Base-by-base conservation (phyloP, 129 eudicot species). In the Artemisia argyi region DNA sequence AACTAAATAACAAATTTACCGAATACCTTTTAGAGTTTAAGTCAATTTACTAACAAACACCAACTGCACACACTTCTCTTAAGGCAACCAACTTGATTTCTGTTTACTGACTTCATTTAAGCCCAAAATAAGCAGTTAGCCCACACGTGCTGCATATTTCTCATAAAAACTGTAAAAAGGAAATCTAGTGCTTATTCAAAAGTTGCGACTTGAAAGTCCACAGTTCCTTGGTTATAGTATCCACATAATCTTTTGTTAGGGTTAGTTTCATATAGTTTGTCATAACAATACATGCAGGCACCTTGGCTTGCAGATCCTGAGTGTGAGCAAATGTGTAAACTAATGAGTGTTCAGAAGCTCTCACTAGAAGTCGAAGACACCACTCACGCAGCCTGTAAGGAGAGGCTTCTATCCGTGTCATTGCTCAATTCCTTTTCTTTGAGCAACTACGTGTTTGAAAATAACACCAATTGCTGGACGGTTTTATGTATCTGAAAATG, bases 301-400 rank as follows among this genome's bases (percentile, higher is more conserved):
- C 90, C 90, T 18, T 84, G 92, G 92, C 85, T 89, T 53, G 66
- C 82, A 44, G 90, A 86, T 77, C 5, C 55, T 2, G 92, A 89
- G 66, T 63, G 88, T 32, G 96, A 89, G 55, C 92, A 89, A 73
- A 73, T 86, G 51, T 89, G 96, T 55, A 73, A 85, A 65, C 82
- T 86, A 13, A 89, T 86, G 96, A 89, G 84, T 68, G 82, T 86
- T 68, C n/a, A n/a, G 32, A 89, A 89, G 74, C 83, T 89, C 13
- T 86, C 96, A 6, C 11, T 84, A 14, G 96, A n/a, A n/a, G n/a
- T 84, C 11, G 96, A 89, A 32, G 96, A 86, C 1, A 82, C 88
- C 76, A 84, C 92, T 1, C 96, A 86, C 8, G 96, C 96, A 15
- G 96, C 92, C 1, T 89, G 84, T 65, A 86, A 89, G 6, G 96